Base-by-base conservation (phyloP, 2,329 filamentous ascomycete genomes). In the Ophiostoma sp. region DNA sequence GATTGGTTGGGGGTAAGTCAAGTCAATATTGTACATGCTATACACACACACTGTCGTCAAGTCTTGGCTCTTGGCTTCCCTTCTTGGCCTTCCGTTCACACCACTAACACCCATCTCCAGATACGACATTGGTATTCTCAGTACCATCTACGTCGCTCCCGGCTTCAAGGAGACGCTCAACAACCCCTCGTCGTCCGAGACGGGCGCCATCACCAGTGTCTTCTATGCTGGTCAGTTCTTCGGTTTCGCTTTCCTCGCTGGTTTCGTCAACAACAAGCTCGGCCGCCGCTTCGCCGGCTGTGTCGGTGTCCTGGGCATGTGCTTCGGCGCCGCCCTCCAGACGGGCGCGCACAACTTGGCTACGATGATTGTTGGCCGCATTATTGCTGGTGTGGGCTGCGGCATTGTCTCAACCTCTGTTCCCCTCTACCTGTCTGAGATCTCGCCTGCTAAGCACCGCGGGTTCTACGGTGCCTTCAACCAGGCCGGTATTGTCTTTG, bases 171-270 rank as follows among this genome's bases (percentile, higher is more conserved):
- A 75, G 45, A 73, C 75, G 25, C 71, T 76, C 68, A 63, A 75
- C 73, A 71, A 77, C 75, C 76, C 76, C 0, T 42, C 70, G 8
- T 74, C 75, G 11, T 70, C 66, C 28, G 68, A 74, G 52, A 75
- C 69, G 6, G 76, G 76, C 31, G 63, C 76, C 22, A 77, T 77
- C 69, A 77, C 76, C 17, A 73, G 73, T 48, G 76, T 77, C 64
- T 77, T 77, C 50, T 77, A 74, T n/a, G 76, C 74, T 45, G 76
- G 76, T n/a, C 76, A 77, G 48, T 75, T 77, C 52, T 19, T 77
- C 12, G 75, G 76, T 22, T 77, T 75, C 61, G 72, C 71, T 1
- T 75, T 77, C 36, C 69, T 76, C 15, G 73, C 76, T 15, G 76
- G 76, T 0, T 39, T 36, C 3, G 59, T 59, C 70, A 77, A 74